Evolutionary conservation across 371 early-diverging fungal species (phyloP), one percentile per base, ranked within the genome.

Genomic region (Mucor circinelloides): DNA sequence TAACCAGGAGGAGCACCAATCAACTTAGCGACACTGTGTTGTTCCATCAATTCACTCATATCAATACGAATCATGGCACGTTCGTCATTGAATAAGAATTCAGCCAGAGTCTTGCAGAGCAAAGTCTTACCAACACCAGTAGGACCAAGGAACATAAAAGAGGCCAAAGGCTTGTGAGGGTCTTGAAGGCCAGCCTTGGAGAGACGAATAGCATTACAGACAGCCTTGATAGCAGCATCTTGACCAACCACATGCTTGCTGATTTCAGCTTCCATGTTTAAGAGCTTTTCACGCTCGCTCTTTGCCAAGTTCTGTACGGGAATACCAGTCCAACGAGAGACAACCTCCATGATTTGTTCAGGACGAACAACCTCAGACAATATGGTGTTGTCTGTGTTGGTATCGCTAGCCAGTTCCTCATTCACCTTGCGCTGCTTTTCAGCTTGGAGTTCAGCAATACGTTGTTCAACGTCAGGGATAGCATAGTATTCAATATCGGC

Each of bases 1-100:
- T 94, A 93, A 2, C 93, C 97, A 5, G 98, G 95, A 42, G 96
- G 94, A 8, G 95, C 93, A 34, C 98, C 98, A 64, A 97, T 89
- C 55, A 98, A 80, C 25, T 95, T 92, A 31, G 92, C 91, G 0
- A 95, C 90, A 48, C 94, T 88, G 67, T 85, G 87, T 70, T 85
- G 85, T 67, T 90, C 91, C 92, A 92, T 91, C 79, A 94, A 92
- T 76, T 97, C 96, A 74, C 90, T 90, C 97, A 97, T 97, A 71
- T 98, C 98, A 55, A 97, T 85, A 40, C 96, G 90, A 30, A 95
- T 86, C 70, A 97, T 88, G 0, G 91, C 90, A 36, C 88, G 83
- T 64, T 95, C 93, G 36, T 90, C 90, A 71, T 95, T 93, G 75
- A 97, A 96, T 32, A 98, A 68, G 76, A 94, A 94, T 71, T 89